Evolutionary conservation across 192 early-diverging fungal species (phyloP).

Genomic region (Allomyces macrogynus): DNA sequence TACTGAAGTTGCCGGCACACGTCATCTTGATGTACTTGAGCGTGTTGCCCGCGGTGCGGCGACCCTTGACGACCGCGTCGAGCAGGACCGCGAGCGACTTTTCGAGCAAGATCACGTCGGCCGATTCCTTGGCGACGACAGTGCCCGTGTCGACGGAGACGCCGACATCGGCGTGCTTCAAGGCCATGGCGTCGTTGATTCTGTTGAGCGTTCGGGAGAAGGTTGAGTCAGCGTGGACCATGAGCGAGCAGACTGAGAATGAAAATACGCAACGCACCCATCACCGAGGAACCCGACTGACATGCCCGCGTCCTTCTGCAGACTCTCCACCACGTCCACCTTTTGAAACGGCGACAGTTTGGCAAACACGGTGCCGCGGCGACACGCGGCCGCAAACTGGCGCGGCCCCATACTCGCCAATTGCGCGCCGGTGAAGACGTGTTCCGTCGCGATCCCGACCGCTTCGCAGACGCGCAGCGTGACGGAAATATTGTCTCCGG

Average conservation of each 20-base stretch:
- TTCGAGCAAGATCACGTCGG: constrained; percentile 26
- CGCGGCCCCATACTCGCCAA: constrained; percentile 13
- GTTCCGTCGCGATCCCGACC: constrained; percentile 18
- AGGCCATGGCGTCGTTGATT: constrained; percentile 31
- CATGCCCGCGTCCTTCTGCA: constrained; percentile 13
- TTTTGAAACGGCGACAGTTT: constrained; percentile 29
- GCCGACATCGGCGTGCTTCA: constrained; percentile 23
- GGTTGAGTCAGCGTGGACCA: no score
- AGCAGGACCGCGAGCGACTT: constrained; percentile 20
- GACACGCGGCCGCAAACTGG: constrained; percentile 12
- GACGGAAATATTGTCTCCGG: constrained; percentile 26
- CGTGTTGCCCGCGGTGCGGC: constrained; percentile 26
- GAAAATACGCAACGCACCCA: no score
- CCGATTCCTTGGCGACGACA: constrained; percentile 29
- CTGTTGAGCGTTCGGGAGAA: constrained; percentile 4
- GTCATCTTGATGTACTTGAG: constrained; percentile 34
- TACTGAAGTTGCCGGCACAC: constrained; percentile 31
- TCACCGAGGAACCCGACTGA: constrained; percentile 29
- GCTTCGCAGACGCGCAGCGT: constrained; percentile 23
- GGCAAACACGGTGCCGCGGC: constrained; percentile 22
- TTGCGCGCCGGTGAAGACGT: constrained; percentile 16
- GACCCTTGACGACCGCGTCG: constrained; percentile 16
- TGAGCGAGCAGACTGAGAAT: no score
- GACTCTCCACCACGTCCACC: constrained; percentile 12
- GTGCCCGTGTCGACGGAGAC: constrained; percentile 29